Conservation (phyloP, 83 land plant species). For the Larix sibirica region DNA sequence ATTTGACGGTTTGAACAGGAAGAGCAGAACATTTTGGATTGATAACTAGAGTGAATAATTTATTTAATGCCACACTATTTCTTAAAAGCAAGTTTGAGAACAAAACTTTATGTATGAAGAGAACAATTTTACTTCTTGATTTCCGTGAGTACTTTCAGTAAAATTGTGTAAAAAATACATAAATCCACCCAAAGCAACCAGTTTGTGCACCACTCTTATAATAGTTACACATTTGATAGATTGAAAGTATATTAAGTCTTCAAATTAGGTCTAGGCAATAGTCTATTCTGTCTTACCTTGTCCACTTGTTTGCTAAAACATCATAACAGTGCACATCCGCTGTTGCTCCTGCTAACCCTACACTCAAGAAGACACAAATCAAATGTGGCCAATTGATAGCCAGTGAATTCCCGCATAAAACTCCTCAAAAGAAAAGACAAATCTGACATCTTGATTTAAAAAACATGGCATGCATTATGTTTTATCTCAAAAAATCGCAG, state of each 20-base stretch:
- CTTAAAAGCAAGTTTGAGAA: too few species aligned
- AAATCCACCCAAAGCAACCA: too few species aligned
- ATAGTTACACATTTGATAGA: background rate
- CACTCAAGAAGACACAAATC: background rate
- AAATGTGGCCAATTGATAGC: too few species aligned
- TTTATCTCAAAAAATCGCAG: too few species aligned
- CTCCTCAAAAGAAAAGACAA: too few species aligned
- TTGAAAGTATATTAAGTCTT: background rate
- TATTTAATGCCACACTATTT: too few species aligned
- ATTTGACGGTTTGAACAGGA: background rate
- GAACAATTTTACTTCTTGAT: background rate
- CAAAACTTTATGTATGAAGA: background rate
- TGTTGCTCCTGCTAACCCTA: constrained; percentile 68
- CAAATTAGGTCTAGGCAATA: constrained; percentile 1
- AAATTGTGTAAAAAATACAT: background rate
- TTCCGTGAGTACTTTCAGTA: background rate
- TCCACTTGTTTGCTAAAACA: constrained; percentile 51
- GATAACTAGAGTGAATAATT: too few species aligned
- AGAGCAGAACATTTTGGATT: background rate
- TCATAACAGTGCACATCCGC: constrained; percentile 69
- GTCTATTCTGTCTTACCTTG: constrained; percentile 29
- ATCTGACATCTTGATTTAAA: too few species aligned
- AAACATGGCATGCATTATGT: too few species aligned
- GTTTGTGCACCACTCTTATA: background rate
- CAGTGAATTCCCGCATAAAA: too few species aligned